Evolutionary conservation across 768 basidiomycete species (phyloP).

Genomic region (Leccinum boreale): DNA sequence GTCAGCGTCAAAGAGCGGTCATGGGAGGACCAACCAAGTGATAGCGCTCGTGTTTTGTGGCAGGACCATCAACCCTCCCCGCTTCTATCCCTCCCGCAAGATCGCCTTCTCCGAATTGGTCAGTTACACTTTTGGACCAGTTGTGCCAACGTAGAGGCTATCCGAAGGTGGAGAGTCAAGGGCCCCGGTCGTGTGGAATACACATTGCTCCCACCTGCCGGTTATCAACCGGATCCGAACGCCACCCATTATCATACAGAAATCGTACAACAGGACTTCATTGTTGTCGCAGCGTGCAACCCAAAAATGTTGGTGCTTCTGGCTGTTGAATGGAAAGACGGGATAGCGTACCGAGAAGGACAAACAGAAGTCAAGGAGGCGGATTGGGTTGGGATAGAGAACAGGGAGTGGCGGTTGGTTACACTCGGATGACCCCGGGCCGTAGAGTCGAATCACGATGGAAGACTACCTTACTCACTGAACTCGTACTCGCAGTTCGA

Average conservation of each 20-base stretch:
- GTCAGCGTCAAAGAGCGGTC: constrained; percentile 1
- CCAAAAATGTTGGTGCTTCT: constrained; percentile 1
- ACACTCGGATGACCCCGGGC: not conserved
- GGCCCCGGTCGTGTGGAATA: not conserved
- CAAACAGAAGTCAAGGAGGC: not conserved
- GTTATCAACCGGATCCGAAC: not conserved
- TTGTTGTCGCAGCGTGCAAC: constrained; percentile 5
- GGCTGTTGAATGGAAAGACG: constrained; percentile 16
- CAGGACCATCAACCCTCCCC: not conserved
- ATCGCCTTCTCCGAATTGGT: not conserved
- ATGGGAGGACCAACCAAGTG: not conserved
- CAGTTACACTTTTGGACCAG: constrained; percentile 17
- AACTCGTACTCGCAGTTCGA: not conserved
- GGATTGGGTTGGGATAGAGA: constrained; percentile 5
- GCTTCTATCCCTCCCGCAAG: not conserved
- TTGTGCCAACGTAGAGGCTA: not conserved
- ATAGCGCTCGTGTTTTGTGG: not conserved
- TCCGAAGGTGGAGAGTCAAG: not conserved
- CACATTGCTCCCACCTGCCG: not conserved
- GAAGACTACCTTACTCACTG: no score
- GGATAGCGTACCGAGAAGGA: constrained; percentile 14
- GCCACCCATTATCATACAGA: not conserved
- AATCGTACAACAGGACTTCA: constrained; percentile 11
- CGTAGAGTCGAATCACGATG: not conserved
- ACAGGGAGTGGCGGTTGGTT: constrained; percentile 11